Evolutionary conservation across 352 stramenopile genomes (phyloP).

Genomic region (Globisporangium iwayamae): DNA sequence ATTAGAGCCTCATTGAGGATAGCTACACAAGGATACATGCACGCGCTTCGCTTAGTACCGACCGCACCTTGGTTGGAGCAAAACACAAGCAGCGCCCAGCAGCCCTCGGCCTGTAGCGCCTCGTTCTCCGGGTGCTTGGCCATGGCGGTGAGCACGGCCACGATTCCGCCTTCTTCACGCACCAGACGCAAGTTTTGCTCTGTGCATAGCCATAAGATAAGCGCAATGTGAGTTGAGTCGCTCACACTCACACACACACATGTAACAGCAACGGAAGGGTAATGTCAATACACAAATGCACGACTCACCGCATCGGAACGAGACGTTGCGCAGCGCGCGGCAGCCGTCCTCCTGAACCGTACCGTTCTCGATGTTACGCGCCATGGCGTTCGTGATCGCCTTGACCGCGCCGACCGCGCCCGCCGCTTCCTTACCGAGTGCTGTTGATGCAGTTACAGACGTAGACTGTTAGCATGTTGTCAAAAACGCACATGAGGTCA

Average conservation of each 20-base stretch:
- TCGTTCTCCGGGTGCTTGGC: slow-evolving; percentile 61
- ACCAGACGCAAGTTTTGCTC: slow-evolving; percentile 59
- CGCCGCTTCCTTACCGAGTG: slow-evolving; percentile 61
- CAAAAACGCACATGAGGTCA: too few species aligned
- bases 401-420: slow-evolving; percentile 51
- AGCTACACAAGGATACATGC: neutral
- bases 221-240: neutral
- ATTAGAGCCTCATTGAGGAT: neutral
- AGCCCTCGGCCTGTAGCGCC: slow-evolving; percentile 64
- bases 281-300: too few species aligned
- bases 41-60: neutral
- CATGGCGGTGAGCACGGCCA: slow-evolving; percentile 58
- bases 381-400: slow-evolving; percentile 62
- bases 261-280: neutral
- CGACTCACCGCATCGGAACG: slow-evolving; percentile 52
- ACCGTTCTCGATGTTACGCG: slow-evolving; percentile 57
- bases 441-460: slow-evolving; percentile 20
- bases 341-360: slow-evolving; percentile 68
- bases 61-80: slow-evolving; percentile 68
- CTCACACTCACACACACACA: neutral
- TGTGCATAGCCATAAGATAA: slow-evolving; percentile 11
- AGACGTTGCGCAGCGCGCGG: slow-evolving; percentile 70
- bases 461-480: too few species aligned
- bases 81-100: slow-evolving; percentile 75
- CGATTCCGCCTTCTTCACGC: slow-evolving; percentile 59